A percentile compares a stretch with the other conserved stretches of the same genome.
Conservation (phyloP, 2,329 filamentous ascomycete species). For the Arthrobotrys musiformis region DNA sequence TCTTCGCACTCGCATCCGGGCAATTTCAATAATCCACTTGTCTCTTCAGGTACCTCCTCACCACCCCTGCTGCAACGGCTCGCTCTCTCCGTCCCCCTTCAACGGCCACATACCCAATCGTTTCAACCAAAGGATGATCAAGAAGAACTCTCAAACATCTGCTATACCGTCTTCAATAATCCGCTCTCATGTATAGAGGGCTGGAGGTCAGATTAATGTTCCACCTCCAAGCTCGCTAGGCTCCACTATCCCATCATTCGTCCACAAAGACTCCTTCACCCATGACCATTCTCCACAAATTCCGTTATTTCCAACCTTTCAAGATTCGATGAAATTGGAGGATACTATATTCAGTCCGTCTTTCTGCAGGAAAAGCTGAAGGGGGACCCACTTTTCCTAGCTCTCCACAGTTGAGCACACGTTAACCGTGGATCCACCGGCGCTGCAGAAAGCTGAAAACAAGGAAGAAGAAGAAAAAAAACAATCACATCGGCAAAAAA, state of each 20-base stretch:
- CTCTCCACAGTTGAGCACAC: conserved; percentile 29
- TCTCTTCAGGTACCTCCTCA: conserved; percentile 36
- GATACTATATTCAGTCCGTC: conserved; percentile 46
- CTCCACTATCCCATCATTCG: conserved; percentile 21
- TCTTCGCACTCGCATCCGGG: conserved; percentile 41
- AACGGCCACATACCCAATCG: conserved; percentile 43
- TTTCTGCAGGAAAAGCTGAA: conserved; percentile 1
- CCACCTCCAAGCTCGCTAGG: conserved; percentile 36
- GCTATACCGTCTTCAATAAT: conserved; percentile 2
- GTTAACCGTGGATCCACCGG: conserved; percentile 17
- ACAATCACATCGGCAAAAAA: background rate
- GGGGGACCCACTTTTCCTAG: background rate
- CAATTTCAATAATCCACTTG: conserved; percentile 28
- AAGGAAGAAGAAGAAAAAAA: background rate
- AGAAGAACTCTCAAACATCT: conserved; percentile 13
- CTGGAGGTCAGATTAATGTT: background rate
- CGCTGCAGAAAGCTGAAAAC: too few species aligned
- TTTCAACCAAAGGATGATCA: conserved; percentile 39
- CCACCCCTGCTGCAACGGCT: conserved; percentile 14
- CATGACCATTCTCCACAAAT: conserved; percentile 14
- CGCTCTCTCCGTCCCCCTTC: background rate
- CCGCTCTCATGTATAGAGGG: background rate
- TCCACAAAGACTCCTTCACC: conserved; percentile 23
- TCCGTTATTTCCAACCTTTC: conserved; percentile 42
- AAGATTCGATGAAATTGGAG: conserved; percentile 20